Percentiles rank a stretch among this genome's conserved stretches.
Conservation (phyloP, 441 rosid genomes). For the Jatropha multifida region DNA sequence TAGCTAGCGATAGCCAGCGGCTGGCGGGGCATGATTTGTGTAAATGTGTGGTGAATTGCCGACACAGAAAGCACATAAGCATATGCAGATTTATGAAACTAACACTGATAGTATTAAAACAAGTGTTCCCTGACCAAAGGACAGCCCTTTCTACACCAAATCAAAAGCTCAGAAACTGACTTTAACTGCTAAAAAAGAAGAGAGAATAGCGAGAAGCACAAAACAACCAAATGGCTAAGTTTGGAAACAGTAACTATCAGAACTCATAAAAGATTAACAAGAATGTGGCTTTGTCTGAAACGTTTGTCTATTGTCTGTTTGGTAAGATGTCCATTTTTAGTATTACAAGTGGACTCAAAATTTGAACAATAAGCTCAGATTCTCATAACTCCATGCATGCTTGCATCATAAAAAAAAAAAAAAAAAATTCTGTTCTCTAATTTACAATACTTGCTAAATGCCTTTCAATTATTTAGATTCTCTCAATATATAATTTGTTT, state of each 20-base stretch:
- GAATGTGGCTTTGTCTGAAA: constrained; percentile 26
- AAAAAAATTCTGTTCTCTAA: too few relatives aligned
- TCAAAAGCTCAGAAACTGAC: not conserved
- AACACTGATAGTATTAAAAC: constrained; percentile 11
- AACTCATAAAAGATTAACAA: constrained; percentile 6
- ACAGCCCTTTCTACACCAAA: not conserved
- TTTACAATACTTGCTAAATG: too few relatives aligned
- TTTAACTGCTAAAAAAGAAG: not conserved
- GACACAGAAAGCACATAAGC: constrained; percentile 23
- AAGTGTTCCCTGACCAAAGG: constrained; percentile 25
- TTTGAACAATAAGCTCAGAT: too few relatives aligned
- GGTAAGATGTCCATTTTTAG: constrained; percentile 27
- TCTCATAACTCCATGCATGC: too few relatives aligned
- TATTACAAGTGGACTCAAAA: not conserved
- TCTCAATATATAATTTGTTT: too few relatives aligned
- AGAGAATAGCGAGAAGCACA: too few relatives aligned
- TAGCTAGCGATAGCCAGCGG: too few relatives aligned
- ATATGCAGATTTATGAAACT: constrained; percentile 18
- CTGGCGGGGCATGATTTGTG: not conserved
- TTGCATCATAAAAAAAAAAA: too few relatives aligned
- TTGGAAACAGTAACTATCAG: constrained; percentile 9
- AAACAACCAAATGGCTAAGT: not conserved
- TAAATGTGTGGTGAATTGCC: constrained; percentile 19
- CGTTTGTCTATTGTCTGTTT: constrained; percentile 20
- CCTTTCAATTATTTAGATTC: too few relatives aligned